Evolutionary conservation across 1,284 basidiomycete species (phyloP).

Genomic region (Trametes pubescens): DNA sequence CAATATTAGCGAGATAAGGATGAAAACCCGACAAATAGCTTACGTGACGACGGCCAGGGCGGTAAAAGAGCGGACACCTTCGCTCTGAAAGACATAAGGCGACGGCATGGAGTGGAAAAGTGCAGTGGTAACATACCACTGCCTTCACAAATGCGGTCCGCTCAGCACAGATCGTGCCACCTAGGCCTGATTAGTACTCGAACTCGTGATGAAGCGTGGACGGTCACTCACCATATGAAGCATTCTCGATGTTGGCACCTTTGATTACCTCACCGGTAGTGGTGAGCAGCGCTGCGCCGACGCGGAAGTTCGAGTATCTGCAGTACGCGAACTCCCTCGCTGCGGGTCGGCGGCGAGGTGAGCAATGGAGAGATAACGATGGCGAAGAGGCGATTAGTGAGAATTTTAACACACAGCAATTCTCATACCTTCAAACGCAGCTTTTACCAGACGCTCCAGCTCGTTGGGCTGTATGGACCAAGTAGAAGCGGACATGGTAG

Average conservation of each 20-base stretch:
- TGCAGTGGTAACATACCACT: conserved; percentile 60
- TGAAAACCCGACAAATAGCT: conserved; percentile 11
- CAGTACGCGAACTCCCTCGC: conserved; percentile 69
- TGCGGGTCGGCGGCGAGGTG: conserved; percentile 34
- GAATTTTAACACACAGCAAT: too few relatives aligned
- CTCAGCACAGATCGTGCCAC: conserved; percentile 88
- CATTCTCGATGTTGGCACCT: conserved; percentile 92
- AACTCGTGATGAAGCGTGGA: not conserved
- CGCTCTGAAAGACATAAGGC: conserved; percentile 60
- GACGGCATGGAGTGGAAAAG: too few relatives aligned
- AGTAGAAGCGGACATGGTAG: conserved; percentile 38
- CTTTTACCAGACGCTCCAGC: conserved; percentile 43
- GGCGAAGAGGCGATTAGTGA: too few relatives aligned
- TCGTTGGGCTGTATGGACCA: conserved; percentile 37
- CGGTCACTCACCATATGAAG: conserved; percentile 74
- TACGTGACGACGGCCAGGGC: conserved; percentile 82
- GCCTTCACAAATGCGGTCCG: conserved; percentile 89
- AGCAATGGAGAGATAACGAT: too few relatives aligned
- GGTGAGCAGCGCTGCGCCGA: conserved; percentile 84
- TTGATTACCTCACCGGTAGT: conserved; percentile 76
- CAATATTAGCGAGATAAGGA: not conserved
- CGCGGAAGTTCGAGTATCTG: conserved; percentile 88
- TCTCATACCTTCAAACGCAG: conserved; percentile 45
- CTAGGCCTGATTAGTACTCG: conserved; percentile 45
- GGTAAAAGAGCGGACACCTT: conserved; percentile 70